Conservation (phyloP, 768 basidiomycete genomes). For the Melanogaster broomeanus region DNA sequence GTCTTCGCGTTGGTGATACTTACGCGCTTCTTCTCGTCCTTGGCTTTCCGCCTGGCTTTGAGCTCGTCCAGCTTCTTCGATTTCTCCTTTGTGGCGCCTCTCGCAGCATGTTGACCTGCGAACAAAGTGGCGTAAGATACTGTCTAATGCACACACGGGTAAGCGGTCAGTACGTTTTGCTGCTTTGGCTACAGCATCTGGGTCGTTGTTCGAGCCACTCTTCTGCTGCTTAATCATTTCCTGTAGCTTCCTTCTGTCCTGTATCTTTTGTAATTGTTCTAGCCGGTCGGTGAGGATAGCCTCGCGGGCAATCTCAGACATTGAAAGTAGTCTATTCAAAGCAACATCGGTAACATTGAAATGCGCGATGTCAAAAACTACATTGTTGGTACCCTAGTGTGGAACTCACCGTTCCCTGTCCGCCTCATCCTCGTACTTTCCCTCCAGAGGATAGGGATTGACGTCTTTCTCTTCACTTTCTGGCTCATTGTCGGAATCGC, state of each 20-base stretch:
- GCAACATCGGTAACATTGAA: conserved; percentile 6
- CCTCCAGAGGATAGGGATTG: conserved; percentile 88
- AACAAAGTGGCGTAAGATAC: conserved; percentile 9
- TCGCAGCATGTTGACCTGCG: conserved; percentile 70
- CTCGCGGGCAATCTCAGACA: conserved; percentile 91
- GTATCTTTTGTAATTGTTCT: conserved; percentile 77
- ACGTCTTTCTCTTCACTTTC: conserved; percentile 64
- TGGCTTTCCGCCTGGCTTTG: conserved; percentile 84
- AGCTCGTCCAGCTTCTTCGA: conserved; percentile 78
- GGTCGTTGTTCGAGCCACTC: conserved; percentile 44
- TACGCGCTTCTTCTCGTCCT: conserved; percentile 86
- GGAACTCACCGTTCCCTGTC: conserved; percentile 77
- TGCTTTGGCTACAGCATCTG: conserved; percentile 66
- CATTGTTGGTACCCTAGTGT: conserved; percentile 24
- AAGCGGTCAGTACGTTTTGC: conserved; percentile 64
- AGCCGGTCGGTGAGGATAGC: conserved; percentile 76
- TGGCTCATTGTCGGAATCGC: conserved; percentile 51
- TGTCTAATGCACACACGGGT: conserved; percentile 1
- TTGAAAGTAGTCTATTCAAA: conserved; percentile 60
- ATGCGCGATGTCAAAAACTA: conserved; percentile 27
- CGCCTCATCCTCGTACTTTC: conserved; percentile 82
- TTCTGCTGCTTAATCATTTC: conserved; percentile 73
- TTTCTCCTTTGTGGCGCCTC: conserved; percentile 82
- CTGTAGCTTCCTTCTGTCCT: conserved; percentile 70
- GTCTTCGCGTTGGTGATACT: conserved; percentile 19